Base-by-base conservation (phyloP, 2,329 filamentous ascomycete genomes). In the Bimuria novae-zelandiae region DNA sequence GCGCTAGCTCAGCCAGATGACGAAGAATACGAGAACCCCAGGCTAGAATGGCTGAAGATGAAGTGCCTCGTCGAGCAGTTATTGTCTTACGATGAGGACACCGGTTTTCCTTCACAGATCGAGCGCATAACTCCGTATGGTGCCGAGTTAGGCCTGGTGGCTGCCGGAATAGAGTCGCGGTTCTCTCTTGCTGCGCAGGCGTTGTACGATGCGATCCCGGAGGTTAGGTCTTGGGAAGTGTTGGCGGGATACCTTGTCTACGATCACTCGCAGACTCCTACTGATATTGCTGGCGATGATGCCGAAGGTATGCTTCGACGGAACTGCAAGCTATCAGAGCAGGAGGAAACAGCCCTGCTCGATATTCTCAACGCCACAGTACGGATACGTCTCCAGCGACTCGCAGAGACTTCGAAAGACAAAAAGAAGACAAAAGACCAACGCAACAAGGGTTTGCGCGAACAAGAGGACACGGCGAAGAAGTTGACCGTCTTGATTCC, bases 31-130 rank as follows among this genome's bases (percentile, higher is more conserved):
- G 86, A 89, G 48, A 85, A 85, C 2, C 90, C 92, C 2, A 87
- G 89, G 55, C 80, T 86, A 40, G 88, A 89, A 57, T 99, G 94
- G 94, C 84, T 97, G 64, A 91, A 90, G 68, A 85, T 95, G 69
- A 99, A 97, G 75, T 93, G 89, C 60, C 80, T 99, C 12, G 90
- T 89, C 2, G 91, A 96, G 72, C 88, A 89, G 10, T 80, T 99
- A 22, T 83, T 89, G 27, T 84, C 85, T 8, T 97, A 97, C 66
- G 91, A 97, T 68, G 79, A 82, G 5, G 86, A 90, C 61, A 82
- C 84, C 33, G 82, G 84, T 25, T 76, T 85, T 29, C 77, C 79
- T 3, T 77, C 70, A 49, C 76, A 80, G 51, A 75, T 80, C 21
- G 76, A 79, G 48, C 70, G 74, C 17, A 72, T 74, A 36, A 76